These are phyloP conservation scores for Ustilago trichophora DNA, from an alignment of 1,284 basidiomycete genomes.

Conservation along the genomic window DNA sequence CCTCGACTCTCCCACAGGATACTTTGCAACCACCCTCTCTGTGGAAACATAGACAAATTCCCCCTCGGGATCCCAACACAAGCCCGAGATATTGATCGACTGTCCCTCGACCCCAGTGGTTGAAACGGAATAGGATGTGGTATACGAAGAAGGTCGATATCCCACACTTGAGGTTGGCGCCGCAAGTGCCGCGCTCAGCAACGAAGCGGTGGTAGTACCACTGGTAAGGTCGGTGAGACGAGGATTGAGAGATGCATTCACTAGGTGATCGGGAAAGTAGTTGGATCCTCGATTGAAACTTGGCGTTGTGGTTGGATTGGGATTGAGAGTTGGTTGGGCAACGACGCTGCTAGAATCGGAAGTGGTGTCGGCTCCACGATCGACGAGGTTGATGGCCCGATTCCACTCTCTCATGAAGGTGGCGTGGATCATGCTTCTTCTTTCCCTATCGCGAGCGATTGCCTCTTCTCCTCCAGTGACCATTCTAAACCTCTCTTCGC, in stretches of 20 bases:
- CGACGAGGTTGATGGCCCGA: conserved; percentile 26
- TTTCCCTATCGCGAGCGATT: conserved; percentile 17
- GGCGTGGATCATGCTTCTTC: conserved; percentile 36
- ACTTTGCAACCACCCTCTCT: conserved; percentile 36
- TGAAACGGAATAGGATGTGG: no score
- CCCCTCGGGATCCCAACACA: conserved; percentile 50
- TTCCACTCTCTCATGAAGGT: conserved; percentile 44
- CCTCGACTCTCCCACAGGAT: conserved; percentile 24
- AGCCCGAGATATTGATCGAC: conserved; percentile 44
- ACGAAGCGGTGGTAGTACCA: neutral
- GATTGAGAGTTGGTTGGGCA: no score
- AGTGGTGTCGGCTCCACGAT: neutral
- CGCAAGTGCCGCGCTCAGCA: no score
- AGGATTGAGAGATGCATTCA: conserved; percentile 5
- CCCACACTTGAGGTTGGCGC: no score
- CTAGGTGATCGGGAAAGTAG: conserved; percentile 15
- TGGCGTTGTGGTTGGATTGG: no score
- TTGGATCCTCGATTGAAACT: no score
- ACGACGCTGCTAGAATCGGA: no score
- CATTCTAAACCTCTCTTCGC: conserved; percentile 24
- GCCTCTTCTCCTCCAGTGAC: conserved; percentile 20
- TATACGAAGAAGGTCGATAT: no score
- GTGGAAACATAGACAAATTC: conserved; percentile 48
- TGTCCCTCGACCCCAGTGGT: no score
- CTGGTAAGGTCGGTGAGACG: conserved; percentile 1